Base-by-base conservation (phyloP, 2,329 filamentous ascomycete genomes). In the Penicillium sp. region DNA sequence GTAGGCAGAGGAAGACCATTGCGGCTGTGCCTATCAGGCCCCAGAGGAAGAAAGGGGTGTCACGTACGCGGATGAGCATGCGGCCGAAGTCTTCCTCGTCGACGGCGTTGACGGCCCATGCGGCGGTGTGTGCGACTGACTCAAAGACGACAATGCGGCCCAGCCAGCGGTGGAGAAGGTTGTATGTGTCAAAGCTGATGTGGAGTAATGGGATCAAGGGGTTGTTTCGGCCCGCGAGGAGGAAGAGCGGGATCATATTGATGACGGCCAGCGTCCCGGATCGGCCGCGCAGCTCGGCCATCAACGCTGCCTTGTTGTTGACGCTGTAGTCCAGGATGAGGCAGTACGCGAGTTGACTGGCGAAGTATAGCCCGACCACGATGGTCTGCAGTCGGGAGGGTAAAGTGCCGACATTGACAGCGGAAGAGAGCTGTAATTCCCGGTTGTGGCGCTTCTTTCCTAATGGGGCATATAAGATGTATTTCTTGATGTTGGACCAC, bases 121-220 rank as follows among this genome's bases (percentile, higher is more conserved):
- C 85, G 24, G 82, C 64, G 9, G 88, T 89, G 74, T 96, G 91
- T 9, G 88, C 78, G 48, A 91, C 66, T 16, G 83, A 76, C 72
- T 94, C 88, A 4, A 88, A 51, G n/a, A 89, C 83, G 26, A 90
- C 84, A 42, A 92, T 84, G 26, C 90, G 84, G 29, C 89, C 90
- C 59, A 90, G 83, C 89, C 90, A 95, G 61, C 90, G 84, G 73
- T 95, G 90, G 49, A 94, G 78, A 9, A 94, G 85, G 72, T 97
- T 97, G 81, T 95, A 97, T 0, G 92, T 96, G 74, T 97, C 94
- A 76, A 97, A 99, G 73, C 90, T 93, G 72, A 97, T 88, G 66
- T 88, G 85, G 55, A 97, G 82, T 34, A 95, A 74, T 4, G 80
- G 74, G 69, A 97, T 97, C 47, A 97, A 80, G 9, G 91, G 90